A percentile compares a stretch with the other conserved stretches of the same genome.
Evolutionary conservation across 495 filamentous ascomycete species (phyloP).

Genomic region (Aspergillus bertholletiae): DNA sequence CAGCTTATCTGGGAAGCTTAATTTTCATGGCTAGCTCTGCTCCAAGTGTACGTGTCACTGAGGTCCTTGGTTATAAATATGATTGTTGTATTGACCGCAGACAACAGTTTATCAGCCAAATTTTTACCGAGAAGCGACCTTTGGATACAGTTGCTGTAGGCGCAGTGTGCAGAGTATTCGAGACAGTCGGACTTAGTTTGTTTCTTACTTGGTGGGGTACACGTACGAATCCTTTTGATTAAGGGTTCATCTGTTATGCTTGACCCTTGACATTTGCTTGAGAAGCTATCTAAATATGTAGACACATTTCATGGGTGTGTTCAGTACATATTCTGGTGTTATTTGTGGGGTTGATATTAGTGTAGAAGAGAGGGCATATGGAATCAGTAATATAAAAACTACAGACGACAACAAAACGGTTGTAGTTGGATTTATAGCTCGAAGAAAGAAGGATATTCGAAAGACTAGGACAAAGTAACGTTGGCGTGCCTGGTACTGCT

Average conservation of each 20-base stretch:
- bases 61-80: background rate
- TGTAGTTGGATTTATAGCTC: too few species aligned
- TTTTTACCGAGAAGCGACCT: conserved; percentile 87
- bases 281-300: background rate
- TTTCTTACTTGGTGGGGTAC: conserved; percentile 98
- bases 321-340: background rate
- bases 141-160: conserved; percentile 85
- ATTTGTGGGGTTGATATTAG: background rate
- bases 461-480: too few species aligned
- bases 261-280: background rate
- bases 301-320: background rate
- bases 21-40: conserved; percentile 90
- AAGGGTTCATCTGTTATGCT: conserved; percentile 14
- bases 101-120: conserved; percentile 72
- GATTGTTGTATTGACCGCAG: background rate
- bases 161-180: conserved; percentile 75
- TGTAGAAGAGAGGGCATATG: background rate
- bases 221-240: conserved; percentile 78
- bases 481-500: too few species aligned
- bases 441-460: too few species aligned
- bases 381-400: background rate
- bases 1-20: conserved; percentile 85
- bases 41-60: conserved; percentile 65
- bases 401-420: too few species aligned
- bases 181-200: conserved; percentile 87